These are phyloP conservation scores for Phycomyces blakesleeanus DNA, from an alignment of 192 early-diverging fungal species.

Conservation along the genomic window DNA sequence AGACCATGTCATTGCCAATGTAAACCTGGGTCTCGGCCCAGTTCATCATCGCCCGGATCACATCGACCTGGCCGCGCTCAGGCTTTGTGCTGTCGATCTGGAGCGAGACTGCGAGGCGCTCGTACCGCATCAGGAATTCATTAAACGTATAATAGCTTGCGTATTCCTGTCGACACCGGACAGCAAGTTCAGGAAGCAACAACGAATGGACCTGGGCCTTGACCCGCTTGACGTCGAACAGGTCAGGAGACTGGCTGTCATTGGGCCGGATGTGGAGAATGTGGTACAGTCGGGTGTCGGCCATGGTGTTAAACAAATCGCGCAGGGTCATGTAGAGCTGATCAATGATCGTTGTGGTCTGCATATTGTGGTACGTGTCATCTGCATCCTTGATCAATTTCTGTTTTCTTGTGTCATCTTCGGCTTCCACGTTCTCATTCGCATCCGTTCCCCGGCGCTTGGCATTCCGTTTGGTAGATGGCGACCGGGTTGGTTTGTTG, in stretches of 20 bases:
- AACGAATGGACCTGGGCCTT: conserved; percentile 66
- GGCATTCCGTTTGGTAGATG: conserved; percentile 54
- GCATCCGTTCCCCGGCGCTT: conserved; percentile 20
- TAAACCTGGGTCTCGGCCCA: conserved; percentile 49
- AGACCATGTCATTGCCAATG: conserved; percentile 57
- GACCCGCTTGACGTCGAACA: conserved; percentile 61
- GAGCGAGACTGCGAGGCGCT: conserved; percentile 19
- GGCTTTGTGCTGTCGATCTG: conserved; percentile 31
- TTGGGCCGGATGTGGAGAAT: conserved; percentile 80
- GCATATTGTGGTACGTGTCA: conserved; percentile 35
- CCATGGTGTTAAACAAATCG: conserved; percentile 74
- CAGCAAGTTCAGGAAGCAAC: conserved; percentile 66
- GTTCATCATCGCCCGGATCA: conserved; percentile 37
- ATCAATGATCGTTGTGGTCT: conserved; percentile 48
- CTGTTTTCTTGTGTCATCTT: conserved; percentile 33
- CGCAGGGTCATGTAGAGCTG: conserved; percentile 64
- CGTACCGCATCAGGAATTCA: conserved; percentile 73
- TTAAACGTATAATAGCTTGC: conserved; percentile 67
- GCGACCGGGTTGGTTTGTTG: conserved; percentile 68
- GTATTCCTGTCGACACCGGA: conserved; percentile 65
- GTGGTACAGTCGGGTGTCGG: conserved; percentile 77
- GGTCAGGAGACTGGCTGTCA: conserved; percentile 43
- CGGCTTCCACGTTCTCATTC: conserved; percentile 19
- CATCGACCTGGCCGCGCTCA: conserved; percentile 39
- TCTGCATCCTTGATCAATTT: conserved; percentile 23